A percentile compares a stretch with the other conserved stretches of the same genome.
phyloP scores from a whole-genome alignment of 179 eudicot species.

The Beta lomatogona region DNA sequence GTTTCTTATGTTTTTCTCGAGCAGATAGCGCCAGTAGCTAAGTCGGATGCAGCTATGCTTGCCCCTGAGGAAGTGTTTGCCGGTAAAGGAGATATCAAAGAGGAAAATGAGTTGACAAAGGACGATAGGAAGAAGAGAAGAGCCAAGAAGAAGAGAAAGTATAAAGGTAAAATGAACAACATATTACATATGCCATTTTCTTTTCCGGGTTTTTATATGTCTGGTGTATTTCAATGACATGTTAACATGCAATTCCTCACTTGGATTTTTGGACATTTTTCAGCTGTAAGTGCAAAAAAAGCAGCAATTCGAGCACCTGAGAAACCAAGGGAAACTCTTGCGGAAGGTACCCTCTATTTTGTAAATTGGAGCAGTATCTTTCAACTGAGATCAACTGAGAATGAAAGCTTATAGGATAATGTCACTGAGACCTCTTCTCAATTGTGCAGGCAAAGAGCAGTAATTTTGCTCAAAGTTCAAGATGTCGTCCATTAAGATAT shows the following conservation, averaged over 20 bases:
- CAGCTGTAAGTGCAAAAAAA: conserved; percentile 28
- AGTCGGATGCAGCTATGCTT: conserved; percentile 97
- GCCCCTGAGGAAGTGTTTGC: conserved; percentile 96
- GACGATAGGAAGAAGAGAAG: conserved; percentile 83
- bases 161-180: conserved; percentile 55
- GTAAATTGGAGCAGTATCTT: background rate
- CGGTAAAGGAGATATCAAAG: conserved; percentile 87
- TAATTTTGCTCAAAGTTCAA: background rate
- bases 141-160: conserved; percentile 82
- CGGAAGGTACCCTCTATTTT: conserved; percentile 26
- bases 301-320: conserved; percentile 10
- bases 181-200: background rate
- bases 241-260: background rate
- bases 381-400: conserved; percentile 10
- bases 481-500: background rate
- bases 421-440: background rate
- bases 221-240: background rate
- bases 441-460: conserved; percentile 31
- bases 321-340: conserved; percentile 19
- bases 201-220: background rate
- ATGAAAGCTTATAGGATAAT: background rate
- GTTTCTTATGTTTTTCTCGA: conserved; percentile 16
- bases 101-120: conserved; percentile 86
- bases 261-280: conserved; percentile 6
- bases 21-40: conserved; percentile 90